These are phyloP conservation scores for Cryptococcus sp. DNA, from an alignment of 1,284 basidiomycete species.

Conservation along the genomic window DNA sequence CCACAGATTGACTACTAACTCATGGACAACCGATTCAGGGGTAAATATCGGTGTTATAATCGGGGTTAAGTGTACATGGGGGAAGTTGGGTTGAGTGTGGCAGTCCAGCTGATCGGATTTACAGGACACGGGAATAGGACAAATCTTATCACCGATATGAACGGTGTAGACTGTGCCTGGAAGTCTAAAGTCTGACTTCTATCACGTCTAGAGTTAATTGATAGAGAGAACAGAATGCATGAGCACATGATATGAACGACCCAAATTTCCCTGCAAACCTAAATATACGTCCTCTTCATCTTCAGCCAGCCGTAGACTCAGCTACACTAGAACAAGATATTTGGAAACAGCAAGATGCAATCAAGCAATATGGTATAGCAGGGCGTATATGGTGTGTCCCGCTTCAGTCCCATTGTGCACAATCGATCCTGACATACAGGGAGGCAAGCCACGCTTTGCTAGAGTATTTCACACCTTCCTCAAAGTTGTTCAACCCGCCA, in stretches of 20 bases:
- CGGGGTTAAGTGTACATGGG: no score
- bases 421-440: constrained; percentile 14
- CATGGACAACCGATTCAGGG: no score
- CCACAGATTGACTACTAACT: not conserved
- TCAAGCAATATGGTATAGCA: constrained; percentile 43
- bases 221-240: no score
- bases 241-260: constrained; percentile 21
- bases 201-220: not conserved
- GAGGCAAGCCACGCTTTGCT: constrained; percentile 39
- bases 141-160: not conserved
- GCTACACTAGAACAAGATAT: constrained; percentile 9
- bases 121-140: no score
- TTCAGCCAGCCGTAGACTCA: constrained; percentile 3
- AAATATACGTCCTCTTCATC: constrained; percentile 33
- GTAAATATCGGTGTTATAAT: no score
- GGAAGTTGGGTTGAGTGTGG: no score
- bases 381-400: constrained; percentile 40
- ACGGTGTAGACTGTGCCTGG: not conserved
- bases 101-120: no score
- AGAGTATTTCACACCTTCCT: constrained; percentile 34
- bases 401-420: not conserved
- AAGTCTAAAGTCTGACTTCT: no score
- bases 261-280: constrained; percentile 47
- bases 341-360: constrained; percentile 29
- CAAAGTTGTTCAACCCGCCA: constrained; percentile 25